phyloP scores from a whole-genome alignment of 78 protist species.

The Dictyostelium intermedium region DNA sequence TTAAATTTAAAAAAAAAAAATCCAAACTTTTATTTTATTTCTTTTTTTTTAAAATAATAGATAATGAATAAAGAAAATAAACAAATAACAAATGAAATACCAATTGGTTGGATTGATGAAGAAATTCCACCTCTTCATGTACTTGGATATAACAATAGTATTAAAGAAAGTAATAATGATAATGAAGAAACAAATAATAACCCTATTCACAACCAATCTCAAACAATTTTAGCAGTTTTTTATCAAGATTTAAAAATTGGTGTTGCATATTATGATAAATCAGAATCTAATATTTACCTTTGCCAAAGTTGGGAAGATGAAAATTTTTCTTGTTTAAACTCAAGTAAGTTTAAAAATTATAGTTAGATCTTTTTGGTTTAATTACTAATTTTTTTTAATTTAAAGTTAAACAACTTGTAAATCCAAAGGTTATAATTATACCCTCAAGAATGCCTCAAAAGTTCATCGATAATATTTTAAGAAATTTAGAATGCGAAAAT shows the following conservation, averaged over 20 bases:
- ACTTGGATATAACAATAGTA: background rate
- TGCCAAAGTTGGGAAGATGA: constrained; percentile 71
- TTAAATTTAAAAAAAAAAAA: too few species aligned
- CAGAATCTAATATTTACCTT: constrained; percentile 9
- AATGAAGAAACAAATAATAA: background rate
- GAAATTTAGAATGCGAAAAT: background rate
- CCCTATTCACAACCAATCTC: background rate
- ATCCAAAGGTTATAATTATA: constrained; percentile 32
- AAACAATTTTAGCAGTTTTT: constrained; percentile 17
- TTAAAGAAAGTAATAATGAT: background rate
- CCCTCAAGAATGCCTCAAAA: constrained; percentile 69
- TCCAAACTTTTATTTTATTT: background rate
- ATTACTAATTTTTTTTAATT: background rate
- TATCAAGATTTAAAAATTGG: constrained; percentile 41
- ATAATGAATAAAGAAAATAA: background rate
- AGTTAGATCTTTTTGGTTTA: too few species aligned
- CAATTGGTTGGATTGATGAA: constrained; percentile 41
- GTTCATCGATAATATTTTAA: background rate
- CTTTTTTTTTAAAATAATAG: background rate
- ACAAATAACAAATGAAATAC: background rate
- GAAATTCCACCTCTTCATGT: constrained; percentile 10
- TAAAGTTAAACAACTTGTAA: constrained; percentile 35
- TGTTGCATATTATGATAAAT: constrained; percentile 35
- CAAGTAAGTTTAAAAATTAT: too few species aligned
- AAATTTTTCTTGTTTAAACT: constrained; percentile 13